These are phyloP conservation scores for Diaporthe vaccinii DNA, from an alignment of 2,329 filamentous ascomycete genomes.

Conservation along the genomic window DNA sequence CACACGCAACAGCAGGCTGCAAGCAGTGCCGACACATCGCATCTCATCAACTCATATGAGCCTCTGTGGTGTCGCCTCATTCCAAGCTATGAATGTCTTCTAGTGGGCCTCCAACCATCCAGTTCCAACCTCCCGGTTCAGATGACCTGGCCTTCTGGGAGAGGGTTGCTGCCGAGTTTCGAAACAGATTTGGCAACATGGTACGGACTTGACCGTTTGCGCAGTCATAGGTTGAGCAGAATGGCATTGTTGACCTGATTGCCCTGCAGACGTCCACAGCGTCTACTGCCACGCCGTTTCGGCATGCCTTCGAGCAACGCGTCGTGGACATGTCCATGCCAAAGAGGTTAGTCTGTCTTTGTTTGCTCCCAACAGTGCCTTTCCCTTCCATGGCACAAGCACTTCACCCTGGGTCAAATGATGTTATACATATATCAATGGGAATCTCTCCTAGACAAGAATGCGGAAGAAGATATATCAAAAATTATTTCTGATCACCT, in stretches of 20 bases:
- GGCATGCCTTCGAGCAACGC: conserved; percentile 83
- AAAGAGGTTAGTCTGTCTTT: conserved; percentile 80
- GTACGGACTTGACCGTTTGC: conserved; percentile 41
- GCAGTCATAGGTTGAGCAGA: not conserved
- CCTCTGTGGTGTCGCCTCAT: conserved; percentile 27
- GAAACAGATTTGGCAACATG: conserved; percentile 47
- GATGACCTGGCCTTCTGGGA: conserved; percentile 46
- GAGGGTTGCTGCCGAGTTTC: conserved; percentile 45
- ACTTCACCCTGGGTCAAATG: conserved; percentile 58
- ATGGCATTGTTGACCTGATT: conserved; percentile 36
- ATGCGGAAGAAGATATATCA: conserved; percentile 83
- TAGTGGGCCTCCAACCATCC: conserved; percentile 39
- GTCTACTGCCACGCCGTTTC: conserved; percentile 78
- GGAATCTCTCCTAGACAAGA: conserved; percentile 99
- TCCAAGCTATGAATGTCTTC: conserved; percentile 41
- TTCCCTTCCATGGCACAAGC: conserved; percentile 39
- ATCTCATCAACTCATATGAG: conserved; percentile 33
- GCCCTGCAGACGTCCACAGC: conserved; percentile 74
- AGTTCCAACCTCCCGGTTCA: conserved; percentile 41
- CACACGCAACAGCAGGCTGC: conserved; percentile 1
- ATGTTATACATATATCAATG: conserved; percentile 95
- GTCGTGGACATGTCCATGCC: conserved; percentile 87
- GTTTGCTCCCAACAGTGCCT: conserved; percentile 33
- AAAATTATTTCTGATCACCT: conserved; percentile 84
- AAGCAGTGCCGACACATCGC: conserved; percentile 11